These are phyloP conservation scores for Butyriboletus loyo DNA, from an alignment of 768 basidiomycete genomes.

Conservation along the genomic window DNA sequence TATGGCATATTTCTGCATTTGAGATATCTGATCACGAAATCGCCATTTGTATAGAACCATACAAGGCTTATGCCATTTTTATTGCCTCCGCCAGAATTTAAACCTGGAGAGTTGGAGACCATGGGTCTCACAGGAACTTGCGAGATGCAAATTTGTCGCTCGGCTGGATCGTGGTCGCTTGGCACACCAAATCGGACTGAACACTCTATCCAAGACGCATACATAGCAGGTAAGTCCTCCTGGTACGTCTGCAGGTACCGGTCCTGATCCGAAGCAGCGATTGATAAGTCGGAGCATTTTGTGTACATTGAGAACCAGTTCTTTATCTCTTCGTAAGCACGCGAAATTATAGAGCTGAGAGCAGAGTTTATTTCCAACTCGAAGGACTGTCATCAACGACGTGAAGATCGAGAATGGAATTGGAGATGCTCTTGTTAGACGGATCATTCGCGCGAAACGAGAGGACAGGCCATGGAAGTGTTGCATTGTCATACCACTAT, in stretches of 20 bases:
- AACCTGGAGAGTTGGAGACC: constrained; percentile 67
- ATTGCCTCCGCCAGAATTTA: constrained; percentile 91
- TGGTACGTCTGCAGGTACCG: background rate
- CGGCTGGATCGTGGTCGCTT: constrained; percentile 94
- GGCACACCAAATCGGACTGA: constrained; percentile 84
- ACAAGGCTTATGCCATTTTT: constrained; percentile 90
- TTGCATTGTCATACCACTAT: constrained; percentile 85
- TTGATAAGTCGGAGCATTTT: constrained; percentile 92
- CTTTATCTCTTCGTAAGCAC: constrained; percentile 79
- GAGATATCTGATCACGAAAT: background rate
- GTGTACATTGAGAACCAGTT: constrained; percentile 98
- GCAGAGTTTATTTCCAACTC: background rate
- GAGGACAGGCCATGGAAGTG: constrained; percentile 87
- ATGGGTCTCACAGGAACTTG: constrained; percentile 92
- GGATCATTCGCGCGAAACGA: constrained; percentile 84
- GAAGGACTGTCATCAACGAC: constrained; percentile 82
- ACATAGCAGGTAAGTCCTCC: constrained; percentile 66
- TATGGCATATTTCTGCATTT: constrained; percentile 29
- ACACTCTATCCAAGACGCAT: constrained; percentile 92
- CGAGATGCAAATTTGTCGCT: constrained; percentile 95
- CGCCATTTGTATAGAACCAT: constrained; percentile 63
- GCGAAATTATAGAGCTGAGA: background rate
- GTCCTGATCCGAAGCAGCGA: constrained; percentile 49
- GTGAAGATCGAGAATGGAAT: constrained; percentile 89
- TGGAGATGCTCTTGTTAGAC: constrained; percentile 88